A percentile compares a stretch with the other conserved stretches of the same genome.
Conservation (phyloP, 208 protist species). For the Leishmania tarentolae region DNA sequence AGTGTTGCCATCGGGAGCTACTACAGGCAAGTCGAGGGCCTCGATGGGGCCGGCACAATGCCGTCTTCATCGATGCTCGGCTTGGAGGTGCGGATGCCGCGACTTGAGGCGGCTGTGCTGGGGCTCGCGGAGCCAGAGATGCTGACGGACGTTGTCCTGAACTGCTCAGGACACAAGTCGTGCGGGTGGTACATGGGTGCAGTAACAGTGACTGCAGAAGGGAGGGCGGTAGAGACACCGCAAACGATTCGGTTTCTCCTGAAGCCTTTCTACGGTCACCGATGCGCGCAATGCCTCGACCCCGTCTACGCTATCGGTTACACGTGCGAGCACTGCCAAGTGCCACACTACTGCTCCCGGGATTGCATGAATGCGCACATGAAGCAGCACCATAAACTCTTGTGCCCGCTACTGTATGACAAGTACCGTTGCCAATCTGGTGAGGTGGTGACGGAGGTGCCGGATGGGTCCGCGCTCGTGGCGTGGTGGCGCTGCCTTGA, state of each 20-base stretch:
- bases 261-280: constrained; percentile 64
- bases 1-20: constrained; percentile 62
- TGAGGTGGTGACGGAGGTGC: constrained; percentile 65
- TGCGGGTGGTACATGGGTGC: constrained; percentile 86
- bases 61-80: constrained; percentile 52
- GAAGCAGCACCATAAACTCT: constrained; percentile 63
- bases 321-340: constrained; percentile 78
- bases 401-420: constrained; percentile 65
- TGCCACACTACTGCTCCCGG: constrained; percentile 79
- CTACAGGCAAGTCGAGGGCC: constrained; percentile 39
- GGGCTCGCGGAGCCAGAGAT: constrained; percentile 51
- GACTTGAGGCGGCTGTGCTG: constrained; percentile 68
- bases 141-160: constrained; percentile 73
- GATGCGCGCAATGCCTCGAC: constrained; percentile 85
- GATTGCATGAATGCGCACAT: constrained; percentile 80
- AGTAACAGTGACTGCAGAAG: constrained; percentile 42
- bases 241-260: constrained; percentile 75
- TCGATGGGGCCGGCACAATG: constrained; percentile 24
- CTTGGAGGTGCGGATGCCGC: constrained; percentile 76
- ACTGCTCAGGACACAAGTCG: constrained; percentile 69
- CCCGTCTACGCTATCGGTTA: constrained; percentile 84
- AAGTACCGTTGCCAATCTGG: constrained; percentile 66
- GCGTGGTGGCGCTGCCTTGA: constrained; percentile 85
- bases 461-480: constrained; percentile 66
- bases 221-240: constrained; percentile 39